Evolutionary conservation across 371 early-diverging fungal species (phyloP), one percentile per base, ranked within the genome.

Genomic region (Syncephalastrum monosporum): DNA sequence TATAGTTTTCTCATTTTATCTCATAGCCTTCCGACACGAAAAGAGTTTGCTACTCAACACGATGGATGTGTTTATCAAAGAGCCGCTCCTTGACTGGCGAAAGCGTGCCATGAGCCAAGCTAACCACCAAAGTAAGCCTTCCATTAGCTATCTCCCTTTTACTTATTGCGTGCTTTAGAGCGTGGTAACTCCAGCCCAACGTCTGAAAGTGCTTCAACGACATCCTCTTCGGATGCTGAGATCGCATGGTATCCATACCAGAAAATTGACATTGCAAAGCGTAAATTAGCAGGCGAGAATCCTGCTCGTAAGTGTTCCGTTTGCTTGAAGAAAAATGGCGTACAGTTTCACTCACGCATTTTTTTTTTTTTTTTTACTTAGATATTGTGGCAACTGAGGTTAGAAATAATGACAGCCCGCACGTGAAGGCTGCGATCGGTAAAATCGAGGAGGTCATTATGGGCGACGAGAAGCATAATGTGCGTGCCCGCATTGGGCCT

Each of bases 241-340:
- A 60, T 65, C 16, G 61, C 61, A 43, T 92, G 91, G 92, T 92
- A 89, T 60, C 84, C 91, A 8, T 79, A 86, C 44, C 84, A 87
- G 55, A 92, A 91, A 61, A 70, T 92, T 16, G 82, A 81, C 7
- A 82, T 83, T 47, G 92, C 89, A 0, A 72, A 70, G 38, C 65
- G 77, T 46, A 92, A 92, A 52, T 65, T 92, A n/a, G 63, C 82
- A 17, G 79, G 85, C 7, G 82, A 84, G 25, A 89, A 91, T 50
- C 91, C 91, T 12, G 64, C 77, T 15, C 47, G 79, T 78, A 68
- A 65, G 64, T 57, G 23, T 23, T n/a, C 38, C 38, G 38, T 43
- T 27, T 27, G 10, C 27, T 51, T 1, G 1, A 3, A 4, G 47
- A 53, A 47, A 44, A 13, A 44, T 52, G 12, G 10, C 38, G 8